phyloP scores from a whole-genome alignment of 805 yeast species.

The Ogataea parapolymorpha region DNA sequence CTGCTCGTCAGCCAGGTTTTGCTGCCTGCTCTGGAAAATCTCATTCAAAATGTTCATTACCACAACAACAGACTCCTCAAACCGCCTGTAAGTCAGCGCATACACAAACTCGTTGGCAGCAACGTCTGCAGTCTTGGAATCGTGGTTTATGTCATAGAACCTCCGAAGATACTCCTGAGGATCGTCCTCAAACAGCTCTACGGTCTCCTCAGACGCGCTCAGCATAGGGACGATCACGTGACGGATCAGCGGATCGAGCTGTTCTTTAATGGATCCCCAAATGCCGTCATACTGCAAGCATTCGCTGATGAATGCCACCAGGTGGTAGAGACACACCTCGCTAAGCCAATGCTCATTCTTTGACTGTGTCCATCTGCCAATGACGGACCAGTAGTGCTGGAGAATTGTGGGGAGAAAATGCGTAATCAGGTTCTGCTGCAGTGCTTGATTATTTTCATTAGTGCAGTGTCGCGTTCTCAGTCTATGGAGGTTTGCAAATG shows the following conservation, averaged over 20 bases:
- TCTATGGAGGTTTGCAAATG: constrained; percentile 70
- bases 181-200: constrained; percentile 78
- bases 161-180: constrained; percentile 85
- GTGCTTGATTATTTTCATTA: constrained; percentile 6
- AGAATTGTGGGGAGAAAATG: constrained; percentile 72
- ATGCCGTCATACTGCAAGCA: constrained; percentile 53
- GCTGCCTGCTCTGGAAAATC: constrained; percentile 37
- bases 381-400: constrained; percentile 53
- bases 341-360: constrained; percentile 56
- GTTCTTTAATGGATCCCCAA: constrained; percentile 65
- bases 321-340: constrained; percentile 55
- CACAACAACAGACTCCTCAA: constrained; percentile 45
- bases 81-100: constrained; percentile 13
- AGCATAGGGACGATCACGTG: constrained; percentile 76
- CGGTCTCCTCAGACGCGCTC: constrained; percentile 61
- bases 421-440: constrained; percentile 39
- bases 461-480: constrained; percentile 58
- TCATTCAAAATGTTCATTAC: constrained; percentile 52
- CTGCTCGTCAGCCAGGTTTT: constrained; percentile 32
- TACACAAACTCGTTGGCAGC: constrained; percentile 45
- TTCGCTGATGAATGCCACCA: constrained; percentile 57
- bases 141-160: constrained; percentile 54
- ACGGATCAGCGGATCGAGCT: constrained; percentile 58
- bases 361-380: constrained; percentile 64
- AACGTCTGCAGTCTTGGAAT: constrained; percentile 45